Percentiles rank a stretch among this genome's conserved stretches.
Evolutionary conservation across 306 rosid species (phyloP).

Genomic region (Glycine latifolia): DNA sequence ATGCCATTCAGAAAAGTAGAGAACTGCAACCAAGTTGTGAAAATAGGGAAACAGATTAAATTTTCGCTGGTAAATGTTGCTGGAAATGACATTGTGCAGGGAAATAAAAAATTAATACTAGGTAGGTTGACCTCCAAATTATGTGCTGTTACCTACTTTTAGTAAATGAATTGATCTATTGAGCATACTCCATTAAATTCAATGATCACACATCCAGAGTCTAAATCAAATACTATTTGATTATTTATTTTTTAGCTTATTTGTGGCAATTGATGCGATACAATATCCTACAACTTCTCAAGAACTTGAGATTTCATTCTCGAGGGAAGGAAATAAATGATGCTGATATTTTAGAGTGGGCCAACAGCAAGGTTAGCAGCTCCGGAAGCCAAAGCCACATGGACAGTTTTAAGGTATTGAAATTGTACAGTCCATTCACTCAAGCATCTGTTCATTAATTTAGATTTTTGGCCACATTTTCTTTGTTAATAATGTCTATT

Average conservation of each 20-base stretch:
- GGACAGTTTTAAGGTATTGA: constrained; percentile 81
- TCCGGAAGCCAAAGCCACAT: constrained; percentile 80
- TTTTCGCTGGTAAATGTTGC: constrained; percentile 95
- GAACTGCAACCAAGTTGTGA: constrained; percentile 95
- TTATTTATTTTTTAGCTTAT: constrained; percentile 64
- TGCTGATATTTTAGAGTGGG: constrained; percentile 94
- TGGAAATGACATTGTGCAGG: constrained; percentile 97
- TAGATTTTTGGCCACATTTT: background rate
- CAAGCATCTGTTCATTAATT: background rate
- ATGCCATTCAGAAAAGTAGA: constrained; percentile 98
- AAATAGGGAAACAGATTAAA: constrained; percentile 87
- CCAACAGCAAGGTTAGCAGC: constrained; percentile 78
- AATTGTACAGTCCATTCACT: constrained; percentile 15
- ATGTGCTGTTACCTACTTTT: background rate
- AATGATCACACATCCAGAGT: background rate
- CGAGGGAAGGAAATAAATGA: constrained; percentile 91
- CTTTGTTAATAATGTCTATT: background rate
- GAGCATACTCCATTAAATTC: constrained; percentile 13
- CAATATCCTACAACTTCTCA: constrained; percentile 88
- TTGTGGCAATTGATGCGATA: constrained; percentile 97
- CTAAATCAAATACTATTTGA: constrained; percentile 33
- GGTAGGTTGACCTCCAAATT: constrained; percentile 57
- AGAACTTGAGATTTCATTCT: constrained; percentile 92
- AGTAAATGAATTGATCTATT: constrained; percentile 18
- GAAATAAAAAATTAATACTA: constrained; percentile 86